Percentiles rank a stretch among this genome's conserved stretches.
Conservation (phyloP, 805 yeast species). For the Pichia exigua region DNA sequence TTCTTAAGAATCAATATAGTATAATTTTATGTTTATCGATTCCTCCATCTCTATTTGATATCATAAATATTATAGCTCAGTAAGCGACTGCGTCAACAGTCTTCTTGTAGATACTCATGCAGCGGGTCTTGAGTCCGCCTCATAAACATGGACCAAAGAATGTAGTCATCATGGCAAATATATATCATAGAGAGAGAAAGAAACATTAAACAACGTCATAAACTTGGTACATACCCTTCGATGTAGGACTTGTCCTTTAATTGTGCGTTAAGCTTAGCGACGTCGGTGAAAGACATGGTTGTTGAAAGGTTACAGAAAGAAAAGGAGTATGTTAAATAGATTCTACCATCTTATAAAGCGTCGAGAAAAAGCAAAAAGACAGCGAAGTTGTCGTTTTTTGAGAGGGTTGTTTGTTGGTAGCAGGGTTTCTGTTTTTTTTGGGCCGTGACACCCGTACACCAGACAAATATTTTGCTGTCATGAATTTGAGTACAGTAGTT, state of each 20-base stretch:
- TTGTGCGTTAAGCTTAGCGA: slow-evolving; percentile 70
- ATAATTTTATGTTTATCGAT: not conserved
- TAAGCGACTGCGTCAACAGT: slow-evolving; percentile 22
- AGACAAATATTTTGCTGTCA: not conserved
- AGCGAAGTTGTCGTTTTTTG: not conserved
- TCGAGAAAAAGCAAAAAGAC: not conserved
- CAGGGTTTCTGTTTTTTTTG: not conserved
- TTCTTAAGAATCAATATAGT: too few species aligned
- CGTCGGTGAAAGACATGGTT: slow-evolving; percentile 61
- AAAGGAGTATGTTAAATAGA: not conserved
- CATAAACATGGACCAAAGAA: slow-evolving; percentile 93
- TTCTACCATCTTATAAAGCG: not conserved
- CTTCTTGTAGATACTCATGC: slow-evolving; percentile 68
- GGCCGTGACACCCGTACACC: slow-evolving; percentile 7
- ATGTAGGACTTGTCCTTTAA: slow-evolving; percentile 91
- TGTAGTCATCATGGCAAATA: slow-evolving; percentile 53
- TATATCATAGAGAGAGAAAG: not conserved
- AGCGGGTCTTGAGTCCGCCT: slow-evolving; percentile 95
- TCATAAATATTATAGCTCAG: slow-evolving; percentile 9
- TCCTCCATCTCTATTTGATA: not conserved
- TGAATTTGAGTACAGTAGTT: not conserved
- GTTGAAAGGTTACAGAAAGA: not conserved
- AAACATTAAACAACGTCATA: not conserved
- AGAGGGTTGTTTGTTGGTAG: not conserved
- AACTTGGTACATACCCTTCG: slow-evolving; percentile 73